phyloP scores from a whole-genome alignment of 225 moss, liverwort and hornwort species.

The Physcomitrellopsis africana region DNA sequence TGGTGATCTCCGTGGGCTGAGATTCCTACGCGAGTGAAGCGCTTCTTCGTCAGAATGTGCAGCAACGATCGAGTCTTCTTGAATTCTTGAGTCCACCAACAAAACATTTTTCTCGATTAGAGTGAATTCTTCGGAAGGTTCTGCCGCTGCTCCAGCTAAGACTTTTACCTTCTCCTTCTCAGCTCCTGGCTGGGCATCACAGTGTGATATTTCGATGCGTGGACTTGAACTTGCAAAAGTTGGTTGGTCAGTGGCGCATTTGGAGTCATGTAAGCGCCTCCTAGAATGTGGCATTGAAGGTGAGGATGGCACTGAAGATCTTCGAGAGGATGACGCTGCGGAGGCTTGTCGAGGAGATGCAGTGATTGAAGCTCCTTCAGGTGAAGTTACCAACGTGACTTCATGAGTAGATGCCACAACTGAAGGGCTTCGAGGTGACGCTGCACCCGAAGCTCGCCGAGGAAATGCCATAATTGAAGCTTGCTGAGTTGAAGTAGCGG shows the following conservation, averaged over 20 bases:
- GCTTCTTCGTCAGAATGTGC: neutral
- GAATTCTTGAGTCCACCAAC: neutral
- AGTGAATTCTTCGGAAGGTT: conserved; percentile 28
- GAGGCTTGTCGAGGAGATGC: too few species aligned
- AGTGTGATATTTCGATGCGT: conserved; percentile 27
- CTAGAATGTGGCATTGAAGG: conserved; percentile 39
- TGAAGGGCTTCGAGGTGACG: too few species aligned
- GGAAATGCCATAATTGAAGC: conserved; percentile 25
- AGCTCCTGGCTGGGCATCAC: conserved; percentile 36
- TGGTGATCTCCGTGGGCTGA: conserved; percentile 15
- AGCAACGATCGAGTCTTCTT: neutral
- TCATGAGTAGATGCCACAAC: too few species aligned
- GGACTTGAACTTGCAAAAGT: conserved; percentile 26
- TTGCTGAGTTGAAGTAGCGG: conserved; percentile 4
- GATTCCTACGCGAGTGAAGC: conserved; percentile 37
- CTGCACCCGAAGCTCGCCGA: neutral
- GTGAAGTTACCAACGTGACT: too few species aligned
- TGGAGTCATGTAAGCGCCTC: conserved; percentile 39
- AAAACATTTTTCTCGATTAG: conserved; percentile 34
- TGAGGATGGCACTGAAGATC: conserved; percentile 31
- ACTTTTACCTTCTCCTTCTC: conserved; percentile 27
- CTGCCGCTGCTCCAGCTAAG: neutral
- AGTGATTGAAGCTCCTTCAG: too few species aligned
- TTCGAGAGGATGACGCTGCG: neutral
- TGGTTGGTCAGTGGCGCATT: conserved; percentile 19